These are phyloP conservation scores for Dactylellina cionopaga DNA, from an alignment of 2,329 filamentous ascomycete species.

Conservation along the genomic window DNA sequence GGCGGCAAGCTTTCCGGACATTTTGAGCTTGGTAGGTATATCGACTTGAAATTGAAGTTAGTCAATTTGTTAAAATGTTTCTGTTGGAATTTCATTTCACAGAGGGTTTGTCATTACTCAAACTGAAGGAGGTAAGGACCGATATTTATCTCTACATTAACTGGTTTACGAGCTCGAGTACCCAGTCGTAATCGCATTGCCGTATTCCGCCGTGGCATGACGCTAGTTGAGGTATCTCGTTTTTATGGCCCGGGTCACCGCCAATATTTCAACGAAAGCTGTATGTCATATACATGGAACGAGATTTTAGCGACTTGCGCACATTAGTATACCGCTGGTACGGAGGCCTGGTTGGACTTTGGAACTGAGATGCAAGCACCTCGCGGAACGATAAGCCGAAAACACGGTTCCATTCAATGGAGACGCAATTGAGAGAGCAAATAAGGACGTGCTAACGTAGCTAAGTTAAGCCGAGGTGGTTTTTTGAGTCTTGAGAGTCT, in stretches of 20 bases:
- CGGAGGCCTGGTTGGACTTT: background rate
- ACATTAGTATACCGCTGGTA: too few species aligned
- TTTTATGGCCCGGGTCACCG: constrained; percentile 20
- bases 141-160: too few species aligned
- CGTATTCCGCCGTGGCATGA: too few species aligned
- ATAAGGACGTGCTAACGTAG: constrained; percentile 3
- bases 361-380: background rate
- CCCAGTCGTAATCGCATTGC: too few species aligned
- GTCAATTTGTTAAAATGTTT: too few species aligned
- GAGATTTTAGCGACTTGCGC: background rate
- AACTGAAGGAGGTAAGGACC: too few species aligned
- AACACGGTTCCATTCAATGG: background rate
- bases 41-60: too few species aligned
- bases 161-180: too few species aligned
- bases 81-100: too few species aligned
- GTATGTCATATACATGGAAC: background rate
- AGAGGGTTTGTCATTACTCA: too few species aligned
- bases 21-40: constrained; percentile 4
- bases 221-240: background rate
- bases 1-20: constrained; percentile 17
- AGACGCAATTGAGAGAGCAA: background rate
- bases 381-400: constrained; percentile 45
- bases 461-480: too few species aligned
- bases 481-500: too few species aligned
- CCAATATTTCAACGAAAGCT: background rate